Base-by-base conservation (phyloP, 192 early-diverging fungal species). In the Coemansia sp. region DNA sequence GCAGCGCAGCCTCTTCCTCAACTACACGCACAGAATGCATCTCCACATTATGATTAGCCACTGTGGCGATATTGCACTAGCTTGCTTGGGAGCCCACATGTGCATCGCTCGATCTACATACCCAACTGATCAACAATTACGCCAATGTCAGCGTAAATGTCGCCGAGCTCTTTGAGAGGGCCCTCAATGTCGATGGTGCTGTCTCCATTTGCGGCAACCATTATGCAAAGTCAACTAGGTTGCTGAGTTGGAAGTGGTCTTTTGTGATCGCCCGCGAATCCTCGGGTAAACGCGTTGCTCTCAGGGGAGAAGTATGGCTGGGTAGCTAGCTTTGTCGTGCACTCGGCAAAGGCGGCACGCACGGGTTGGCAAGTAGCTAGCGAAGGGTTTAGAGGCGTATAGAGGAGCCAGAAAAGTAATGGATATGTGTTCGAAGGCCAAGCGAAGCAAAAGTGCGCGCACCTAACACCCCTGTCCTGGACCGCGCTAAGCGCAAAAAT, bases 1-100 rank as follows among this genome's bases (percentile, higher is more conserved):
- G 74, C 40, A 77, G 63, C 5, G 68, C 63, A 13, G 74, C 68
- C 26, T 77, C 74, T 38, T 77, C 74, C 45, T 77, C 68, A 8
- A 77, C 67, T 64, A 72, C 32, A 64, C 32, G 23, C 39, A 42
- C 2, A n/a, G 14, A 45, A 45, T n/a, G 9, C n/a, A n/a, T n/a
- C n/a, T n/a, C n/a, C n/a, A n/a, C n/a, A n/a, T n/a, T n/a, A n/a
- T n/a, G n/a, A n/a, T n/a, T n/a, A n/a, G n/a, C n/a, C n/a, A n/a
- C n/a, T n/a, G 9, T 23, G 23, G 26, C 22, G 21, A 14, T 14
- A 25, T 25, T 13, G 22, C 41, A 22, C 27, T 45, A 45, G 42
- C 25, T 22, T 23, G 25, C 15, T 26, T n/a, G 11, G 5, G 7
- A 27, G 14, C 37, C 37, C n/a, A 4, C 8, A 41, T 8, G 18